These are phyloP conservation scores for Dioscorea dumetorum DNA, from an alignment of 106 monocot species.

Conservation along the genomic window DNA sequence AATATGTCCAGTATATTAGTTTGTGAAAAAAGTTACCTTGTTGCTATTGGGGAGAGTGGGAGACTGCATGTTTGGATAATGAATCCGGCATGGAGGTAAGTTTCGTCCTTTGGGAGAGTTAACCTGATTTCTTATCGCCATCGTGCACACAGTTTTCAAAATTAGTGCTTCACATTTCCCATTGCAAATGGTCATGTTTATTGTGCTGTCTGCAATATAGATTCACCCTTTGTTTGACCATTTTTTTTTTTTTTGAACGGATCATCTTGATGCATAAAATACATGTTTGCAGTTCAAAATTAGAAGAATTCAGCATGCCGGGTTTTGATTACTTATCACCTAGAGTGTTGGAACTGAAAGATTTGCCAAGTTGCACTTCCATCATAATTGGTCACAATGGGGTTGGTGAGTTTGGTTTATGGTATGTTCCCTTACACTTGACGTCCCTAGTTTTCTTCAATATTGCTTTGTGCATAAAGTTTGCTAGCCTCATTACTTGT, in stretches of 20 bases:
- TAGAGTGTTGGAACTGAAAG: constrained; percentile 50
- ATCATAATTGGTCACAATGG: constrained; percentile 78
- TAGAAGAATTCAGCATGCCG: constrained; percentile 70
- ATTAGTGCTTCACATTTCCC: too few relatives aligned
- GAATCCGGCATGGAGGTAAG: constrained; percentile 75
- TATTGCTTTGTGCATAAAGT: too few relatives aligned
- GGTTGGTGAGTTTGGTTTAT: constrained; percentile 61
- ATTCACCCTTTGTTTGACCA: background rate
- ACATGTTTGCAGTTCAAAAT: constrained; percentile 36
- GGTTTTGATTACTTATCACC: constrained; percentile 32
- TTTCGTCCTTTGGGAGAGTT: too few relatives aligned
- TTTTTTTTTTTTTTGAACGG: background rate
- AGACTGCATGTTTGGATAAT: constrained; percentile 75
- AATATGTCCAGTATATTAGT: constrained; percentile 49
- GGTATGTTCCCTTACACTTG: constrained; percentile 37
- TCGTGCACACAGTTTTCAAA: too few relatives aligned
- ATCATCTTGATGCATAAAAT: background rate
- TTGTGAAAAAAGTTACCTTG: constrained; percentile 63
- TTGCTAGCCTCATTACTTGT: too few relatives aligned
- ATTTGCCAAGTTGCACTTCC: constrained; percentile 32
- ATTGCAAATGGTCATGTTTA: background rate
- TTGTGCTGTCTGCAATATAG: background rate
- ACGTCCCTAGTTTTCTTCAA: too few relatives aligned
- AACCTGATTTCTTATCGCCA: too few relatives aligned
- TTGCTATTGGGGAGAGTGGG: constrained; percentile 59